A percentile compares a stretch with the other conserved stretches of the same genome.
These are phyloP conservation scores for Helianthus tuberosus DNA, from an alignment of 129 eudicot genomes.

Conservation along the genomic window DNA sequence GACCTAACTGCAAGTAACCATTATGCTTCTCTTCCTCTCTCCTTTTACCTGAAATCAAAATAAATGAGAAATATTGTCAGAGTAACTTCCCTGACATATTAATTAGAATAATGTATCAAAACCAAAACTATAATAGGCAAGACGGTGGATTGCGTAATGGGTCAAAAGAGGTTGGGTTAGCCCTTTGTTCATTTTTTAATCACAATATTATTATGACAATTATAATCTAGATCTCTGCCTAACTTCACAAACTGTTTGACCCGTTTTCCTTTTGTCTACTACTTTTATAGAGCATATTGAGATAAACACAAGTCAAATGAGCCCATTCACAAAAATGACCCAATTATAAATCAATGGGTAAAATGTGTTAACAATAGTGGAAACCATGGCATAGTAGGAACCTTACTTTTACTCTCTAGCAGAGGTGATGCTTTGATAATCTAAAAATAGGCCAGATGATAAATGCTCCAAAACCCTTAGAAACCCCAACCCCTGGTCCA, in stretches of 20 bases:
- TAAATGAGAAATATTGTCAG: slow-evolving; percentile 2
- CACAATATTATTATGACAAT: background rate
- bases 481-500: slow-evolving; percentile 91
- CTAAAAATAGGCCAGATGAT: slow-evolving; percentile 78
- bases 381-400: slow-evolving; percentile 15
- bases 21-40: slow-evolving; percentile 45
- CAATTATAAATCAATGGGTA: background rate
- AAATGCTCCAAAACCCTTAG: slow-evolving; percentile 79
- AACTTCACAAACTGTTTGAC: slow-evolving; percentile 6
- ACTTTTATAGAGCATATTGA: no score
- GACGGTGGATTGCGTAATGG: slow-evolving; percentile 3
- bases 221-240: background rate
- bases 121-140: slow-evolving; percentile 12
- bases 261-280: background rate
- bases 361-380: background rate
- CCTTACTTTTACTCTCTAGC: slow-evolving; percentile 39
- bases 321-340: no score
- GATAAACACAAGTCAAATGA: no score
- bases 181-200: background rate
- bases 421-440: slow-evolving; percentile 78
- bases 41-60: slow-evolving; percentile 49
- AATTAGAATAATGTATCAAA: slow-evolving; percentile 15
- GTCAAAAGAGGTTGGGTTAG: background rate
- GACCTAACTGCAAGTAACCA: slow-evolving; percentile 57
- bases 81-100: background rate